Evolutionary conservation across 352 stramenopile genomes (phyloP), one percentile per base, ranked within the genome.

Genomic region (Globisporangium yorkense): DNA sequence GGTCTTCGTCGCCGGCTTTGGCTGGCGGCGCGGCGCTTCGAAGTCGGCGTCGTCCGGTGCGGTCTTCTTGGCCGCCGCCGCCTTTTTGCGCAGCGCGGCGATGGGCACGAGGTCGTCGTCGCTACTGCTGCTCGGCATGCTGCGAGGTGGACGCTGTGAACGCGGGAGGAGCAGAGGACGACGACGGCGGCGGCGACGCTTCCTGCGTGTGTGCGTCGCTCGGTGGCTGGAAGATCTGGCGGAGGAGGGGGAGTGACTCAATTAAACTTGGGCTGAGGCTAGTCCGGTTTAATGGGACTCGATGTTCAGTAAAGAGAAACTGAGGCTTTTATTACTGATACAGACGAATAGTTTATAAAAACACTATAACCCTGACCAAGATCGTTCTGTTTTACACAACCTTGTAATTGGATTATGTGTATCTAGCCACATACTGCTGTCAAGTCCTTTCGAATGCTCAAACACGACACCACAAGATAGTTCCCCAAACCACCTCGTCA

Each of bases 41-140:
- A 64, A 64, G 52, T 64, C 58, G 37, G 45, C 54, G 40, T 50
- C 46, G 55, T 57, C 51, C 18, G 74, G 63, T 13, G 63, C 39
- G 13, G 61, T 29, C 43, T 79, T 78, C 52, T 56, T 70, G 18
- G 18, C 20, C 16, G 56, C 35, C 9, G 58, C 18, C 33, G 43
- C 43, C 52, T 84, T 85, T 63, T 76, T 84, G n/a, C 77, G 76
- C 59, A 92, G 66, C 65, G 80, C 62, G 51, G 82, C 61, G 59
- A 92, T 90, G 27, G 83, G 80, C 51, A 92, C 73, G 35, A 79
- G 59, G 62, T 92, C 83, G 59, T 92, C 83, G 56, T 92, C 83
- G 24, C 24, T 27, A 58, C 79, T 88, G 71, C 77, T 92, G 69
- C 78, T 77, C 73, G 37, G 37, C 37, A 84, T 85, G 27, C 24